Percentiles rank a stretch among this genome's conserved stretches.
Evolutionary conservation across 1,284 basidiomycete species (phyloP).

Genomic region (Farysia itapuensis): DNA sequence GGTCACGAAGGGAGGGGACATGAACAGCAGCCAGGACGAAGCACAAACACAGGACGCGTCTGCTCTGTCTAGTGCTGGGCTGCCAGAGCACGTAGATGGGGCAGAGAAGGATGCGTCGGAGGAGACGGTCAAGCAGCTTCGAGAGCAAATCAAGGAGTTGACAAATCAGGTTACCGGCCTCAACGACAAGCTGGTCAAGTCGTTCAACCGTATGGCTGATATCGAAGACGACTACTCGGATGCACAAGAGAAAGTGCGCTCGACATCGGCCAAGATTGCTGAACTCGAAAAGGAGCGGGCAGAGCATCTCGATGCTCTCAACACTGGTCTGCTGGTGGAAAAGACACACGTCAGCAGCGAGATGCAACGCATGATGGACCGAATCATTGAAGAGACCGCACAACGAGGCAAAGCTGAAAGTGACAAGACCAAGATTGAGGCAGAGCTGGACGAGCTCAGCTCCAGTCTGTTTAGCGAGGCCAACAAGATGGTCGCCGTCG

Average conservation of each 20-base stretch:
- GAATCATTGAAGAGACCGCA: conserved; percentile 88
- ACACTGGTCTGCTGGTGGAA: conserved; percentile 86
- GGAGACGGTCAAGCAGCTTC: conserved; percentile 64
- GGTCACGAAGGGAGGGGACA: conserved; percentile 1
- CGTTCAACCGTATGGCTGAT: conserved; percentile 87
- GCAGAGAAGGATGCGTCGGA: neutral
- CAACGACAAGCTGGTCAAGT: conserved; percentile 86
- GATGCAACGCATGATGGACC: conserved; percentile 89
- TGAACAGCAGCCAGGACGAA: neutral
- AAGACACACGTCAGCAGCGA: conserved; percentile 83
- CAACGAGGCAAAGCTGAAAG: conserved; percentile 83
- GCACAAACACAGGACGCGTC: neutral
- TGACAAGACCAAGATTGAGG: conserved; percentile 65
- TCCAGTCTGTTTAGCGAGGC: conserved; percentile 67
- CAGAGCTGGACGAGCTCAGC: conserved; percentile 80
- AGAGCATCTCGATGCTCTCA: conserved; percentile 60
- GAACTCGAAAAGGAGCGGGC: conserved; percentile 65
- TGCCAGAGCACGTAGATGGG: neutral
- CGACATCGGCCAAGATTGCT: conserved; percentile 55
- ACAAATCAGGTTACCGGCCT: conserved; percentile 85
- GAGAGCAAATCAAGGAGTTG: conserved; percentile 78
- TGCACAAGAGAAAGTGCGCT: conserved; percentile 71
- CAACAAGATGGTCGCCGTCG: conserved; percentile 72
- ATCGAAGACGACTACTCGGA: conserved; percentile 87
- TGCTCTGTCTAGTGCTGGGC: neutral